These are phyloP conservation scores for Sporothrix brasiliensis DNA, from an alignment of 2,329 filamentous ascomycete genomes.

Conservation along the genomic window DNA sequence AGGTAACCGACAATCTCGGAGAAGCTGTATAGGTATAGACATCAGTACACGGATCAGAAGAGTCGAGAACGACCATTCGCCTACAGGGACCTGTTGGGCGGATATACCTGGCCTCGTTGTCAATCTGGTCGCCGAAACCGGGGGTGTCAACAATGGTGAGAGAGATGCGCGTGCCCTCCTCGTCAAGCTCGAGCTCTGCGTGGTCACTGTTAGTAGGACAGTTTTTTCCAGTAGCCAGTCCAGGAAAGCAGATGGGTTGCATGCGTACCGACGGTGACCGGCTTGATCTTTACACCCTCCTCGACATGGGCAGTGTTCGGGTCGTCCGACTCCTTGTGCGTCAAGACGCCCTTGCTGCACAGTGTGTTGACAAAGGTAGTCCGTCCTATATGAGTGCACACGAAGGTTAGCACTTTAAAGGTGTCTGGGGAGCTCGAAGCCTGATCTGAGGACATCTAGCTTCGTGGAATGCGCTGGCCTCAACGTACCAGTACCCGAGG, in stretches of 20 bases:
- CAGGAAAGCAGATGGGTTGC: neutral
- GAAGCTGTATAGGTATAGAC: conserved; percentile 62
- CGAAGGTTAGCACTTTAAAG: neutral
- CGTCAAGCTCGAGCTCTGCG: conserved; percentile 88
- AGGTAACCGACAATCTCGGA: conserved; percentile 97
- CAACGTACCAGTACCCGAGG: conserved; percentile 89
- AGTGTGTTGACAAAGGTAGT: conserved; percentile 99
- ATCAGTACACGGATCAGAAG: neutral
- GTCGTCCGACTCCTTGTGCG: conserved; percentile 92
- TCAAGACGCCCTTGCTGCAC: conserved; percentile 89
- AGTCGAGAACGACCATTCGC: neutral
- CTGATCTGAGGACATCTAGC: conserved; percentile 10
- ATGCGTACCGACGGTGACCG: conserved; percentile 81
- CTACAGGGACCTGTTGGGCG: neutral
- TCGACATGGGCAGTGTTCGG: conserved; percentile 84
- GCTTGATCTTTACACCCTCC: conserved; percentile 98
- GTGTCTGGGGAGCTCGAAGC: neutral
- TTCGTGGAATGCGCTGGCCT: conserved; percentile 19
- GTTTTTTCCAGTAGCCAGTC: neutral
- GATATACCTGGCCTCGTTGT: conserved; percentile 91
- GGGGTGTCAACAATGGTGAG: conserved; percentile 98
- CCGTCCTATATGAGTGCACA: conserved; percentile 63
- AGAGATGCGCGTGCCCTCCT: conserved; percentile 97
- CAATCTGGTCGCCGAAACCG: conserved; percentile 97
- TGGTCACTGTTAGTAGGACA: conserved; percentile 41